Conservation (phyloP, 805 yeast species). For the Saturnispora dispora region DNA sequence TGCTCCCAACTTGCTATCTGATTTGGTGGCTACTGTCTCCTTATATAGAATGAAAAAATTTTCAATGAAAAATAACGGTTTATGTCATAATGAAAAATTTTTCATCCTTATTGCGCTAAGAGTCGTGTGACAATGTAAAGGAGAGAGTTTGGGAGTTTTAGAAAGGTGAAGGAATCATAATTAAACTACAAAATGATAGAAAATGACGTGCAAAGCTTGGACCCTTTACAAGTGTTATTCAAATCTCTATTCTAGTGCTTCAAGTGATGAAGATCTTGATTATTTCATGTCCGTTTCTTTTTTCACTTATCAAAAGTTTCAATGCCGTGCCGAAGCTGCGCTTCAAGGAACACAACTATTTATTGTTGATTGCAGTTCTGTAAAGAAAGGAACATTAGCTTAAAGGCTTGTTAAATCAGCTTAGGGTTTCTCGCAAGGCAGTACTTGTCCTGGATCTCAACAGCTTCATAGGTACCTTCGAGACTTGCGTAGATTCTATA, state of each 20-base stretch:
- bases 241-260: neutral
- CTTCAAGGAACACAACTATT: neutral
- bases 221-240: neutral
- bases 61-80: slow-evolving; percentile 1
- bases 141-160: neutral
- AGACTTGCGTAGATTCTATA: slow-evolving; percentile 67
- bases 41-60: neutral
- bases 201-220: neutral
- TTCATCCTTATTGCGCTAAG: neutral
- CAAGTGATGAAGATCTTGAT: neutral
- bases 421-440: slow-evolving; percentile 41
- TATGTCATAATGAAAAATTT: neutral
- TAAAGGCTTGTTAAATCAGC: neutral
- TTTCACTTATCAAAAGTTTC: neutral
- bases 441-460: slow-evolving; percentile 76
- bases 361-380: neutral
- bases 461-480: slow-evolving; percentile 92
- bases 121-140: neutral
- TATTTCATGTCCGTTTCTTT: neutral
- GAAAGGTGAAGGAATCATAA: no score
- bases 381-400: neutral
- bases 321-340: neutral
- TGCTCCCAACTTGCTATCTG: no score
- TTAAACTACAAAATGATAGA: neutral
- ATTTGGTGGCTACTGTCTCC: neutral